Evolutionary conservation across 202 grass and related monocot species (phyloP), one percentile per base, ranked within the genome.

Genomic region (Panicum virgatum): DNA sequence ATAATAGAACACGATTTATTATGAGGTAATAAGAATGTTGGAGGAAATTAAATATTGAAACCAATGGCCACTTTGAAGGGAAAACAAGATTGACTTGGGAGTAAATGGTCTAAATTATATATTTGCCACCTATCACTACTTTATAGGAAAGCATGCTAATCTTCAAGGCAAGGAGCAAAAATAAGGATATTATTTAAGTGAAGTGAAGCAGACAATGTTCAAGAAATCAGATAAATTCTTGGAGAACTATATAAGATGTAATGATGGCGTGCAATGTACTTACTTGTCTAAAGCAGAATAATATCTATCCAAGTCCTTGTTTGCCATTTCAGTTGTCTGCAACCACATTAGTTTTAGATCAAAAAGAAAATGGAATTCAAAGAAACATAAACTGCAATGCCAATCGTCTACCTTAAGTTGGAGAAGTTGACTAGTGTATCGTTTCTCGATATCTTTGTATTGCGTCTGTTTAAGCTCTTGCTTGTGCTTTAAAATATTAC

Each of bases 271-370:
- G 12, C 29, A 78, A 69, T 18, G 22, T 65, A 84, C 94, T 89
- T 72, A 97, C 94, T 92, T 97, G 80, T 97, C 94, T 80, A 97
- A 87, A 84, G 94, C 94, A 86, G 84, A 80, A 83, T 94, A 92
- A 78, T 97, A 97, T 67, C 94, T 69, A 58, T 97, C 94, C 79
- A 97, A 92, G 73, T 94, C 95, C 78, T 97, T 97, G 77, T 97
- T 97, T 81, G 95, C 92, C 95, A 97, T 97, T 83, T 97, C 95
- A 73, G 88, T 91, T 84, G 95, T 94, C 95, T 97, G 88, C 63
- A 75, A 79, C 32, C 54, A 86, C 53, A 72, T 71, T 40, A 63
- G 34, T 60, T 48, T 26, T 53, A 77, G 73, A 82, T 61, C 26
- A 89, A 81, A 64, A 73, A 11, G 62, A 59, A 32, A 27, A 34